Evolutionary conservation across 2,329 filamentous ascomycete genomes (phyloP).

Genomic region (Metarhizium album): DNA sequence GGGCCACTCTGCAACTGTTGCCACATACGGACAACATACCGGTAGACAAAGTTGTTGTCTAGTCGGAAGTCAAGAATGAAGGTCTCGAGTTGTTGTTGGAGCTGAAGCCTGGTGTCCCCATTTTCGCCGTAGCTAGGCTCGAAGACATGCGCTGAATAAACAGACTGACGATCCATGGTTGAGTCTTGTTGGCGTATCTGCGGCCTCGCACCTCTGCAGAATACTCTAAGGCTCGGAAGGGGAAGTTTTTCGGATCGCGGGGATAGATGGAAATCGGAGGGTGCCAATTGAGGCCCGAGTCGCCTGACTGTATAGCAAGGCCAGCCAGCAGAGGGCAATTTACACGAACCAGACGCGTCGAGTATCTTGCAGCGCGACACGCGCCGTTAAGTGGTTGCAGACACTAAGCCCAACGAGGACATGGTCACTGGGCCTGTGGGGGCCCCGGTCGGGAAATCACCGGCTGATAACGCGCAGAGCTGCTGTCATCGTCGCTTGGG

Average conservation of each 20-base stretch:
- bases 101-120: conserved; percentile 58
- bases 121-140: conserved; percentile 53
- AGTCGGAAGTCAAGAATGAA: conserved; percentile 92
- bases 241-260: not conserved
- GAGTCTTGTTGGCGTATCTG: not conserved
- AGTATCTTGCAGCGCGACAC: not conserved
- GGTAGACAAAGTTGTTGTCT: conserved; percentile 90
- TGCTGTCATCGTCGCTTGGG: too few species aligned
- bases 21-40: conserved; percentile 37
- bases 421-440: too few species aligned
- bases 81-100: conserved; percentile 71
- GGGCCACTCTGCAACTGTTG: conserved; percentile 8
- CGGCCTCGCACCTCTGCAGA: not conserved
- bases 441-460: conserved; percentile 10
- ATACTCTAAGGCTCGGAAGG: not conserved
- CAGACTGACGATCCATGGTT: conserved; percentile 75
- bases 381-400: conserved; percentile 14
- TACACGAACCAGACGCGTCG: conserved; percentile 12
- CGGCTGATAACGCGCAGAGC: conserved; percentile 1
- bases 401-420: not conserved
- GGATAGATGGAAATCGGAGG: not conserved
- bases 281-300: not conserved
- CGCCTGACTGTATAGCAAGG: not conserved
- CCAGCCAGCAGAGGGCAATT: conserved; percentile 4
- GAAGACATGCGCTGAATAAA: conserved; percentile 77